Percentiles rank a stretch among this genome's conserved stretches.
Evolutionary conservation across 1,284 basidiomycete species (phyloP).

Genomic region (Apiotrichum siamense): DNA sequence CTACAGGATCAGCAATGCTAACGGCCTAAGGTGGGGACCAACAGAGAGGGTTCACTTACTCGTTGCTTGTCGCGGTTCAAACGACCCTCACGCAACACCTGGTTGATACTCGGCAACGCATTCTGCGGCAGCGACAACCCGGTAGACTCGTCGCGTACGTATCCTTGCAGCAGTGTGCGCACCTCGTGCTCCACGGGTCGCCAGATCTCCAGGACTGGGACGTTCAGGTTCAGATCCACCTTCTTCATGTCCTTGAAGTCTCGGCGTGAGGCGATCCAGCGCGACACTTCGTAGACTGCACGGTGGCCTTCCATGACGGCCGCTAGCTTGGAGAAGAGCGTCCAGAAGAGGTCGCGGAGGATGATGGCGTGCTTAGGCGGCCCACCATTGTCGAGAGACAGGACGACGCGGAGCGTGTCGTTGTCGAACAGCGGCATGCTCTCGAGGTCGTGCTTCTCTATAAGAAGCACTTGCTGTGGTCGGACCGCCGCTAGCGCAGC

Average conservation of each 20-base stretch:
- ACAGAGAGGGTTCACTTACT: slow-evolving; percentile 53
- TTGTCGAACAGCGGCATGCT: slow-evolving; percentile 19
- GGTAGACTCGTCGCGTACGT: slow-evolving; percentile 82
- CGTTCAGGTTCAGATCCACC: slow-evolving; percentile 56
- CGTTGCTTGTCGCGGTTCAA: slow-evolving; percentile 70
- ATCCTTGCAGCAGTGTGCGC: slow-evolving; percentile 78
- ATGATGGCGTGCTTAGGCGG: slow-evolving; percentile 75
- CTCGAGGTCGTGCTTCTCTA: slow-evolving; percentile 12
- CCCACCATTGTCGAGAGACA: slow-evolving; percentile 63
- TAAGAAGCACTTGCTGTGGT: slow-evolving; percentile 17
- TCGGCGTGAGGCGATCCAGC: slow-evolving; percentile 76
- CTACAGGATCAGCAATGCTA: neutral
- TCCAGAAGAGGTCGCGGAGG: slow-evolving; percentile 94
- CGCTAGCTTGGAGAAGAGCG: slow-evolving; percentile 90
- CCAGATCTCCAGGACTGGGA: slow-evolving; percentile 88
- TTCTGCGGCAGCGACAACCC: slow-evolving; percentile 69
- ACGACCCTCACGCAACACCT: slow-evolving; percentile 79
- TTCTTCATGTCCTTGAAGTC: slow-evolving; percentile 80
- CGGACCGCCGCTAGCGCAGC: slow-evolving; percentile 13
- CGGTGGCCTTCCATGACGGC: slow-evolving; percentile 91
- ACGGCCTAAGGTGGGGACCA: neutral
- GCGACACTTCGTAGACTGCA: slow-evolving; percentile 84
- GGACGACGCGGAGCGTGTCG: slow-evolving; percentile 59
- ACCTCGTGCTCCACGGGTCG: slow-evolving; percentile 85
- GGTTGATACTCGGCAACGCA: slow-evolving; percentile 87